Base-by-base conservation (phyloP, 2,329 filamentous ascomycete genomes). In the Ophioceras dolichostomum region DNA sequence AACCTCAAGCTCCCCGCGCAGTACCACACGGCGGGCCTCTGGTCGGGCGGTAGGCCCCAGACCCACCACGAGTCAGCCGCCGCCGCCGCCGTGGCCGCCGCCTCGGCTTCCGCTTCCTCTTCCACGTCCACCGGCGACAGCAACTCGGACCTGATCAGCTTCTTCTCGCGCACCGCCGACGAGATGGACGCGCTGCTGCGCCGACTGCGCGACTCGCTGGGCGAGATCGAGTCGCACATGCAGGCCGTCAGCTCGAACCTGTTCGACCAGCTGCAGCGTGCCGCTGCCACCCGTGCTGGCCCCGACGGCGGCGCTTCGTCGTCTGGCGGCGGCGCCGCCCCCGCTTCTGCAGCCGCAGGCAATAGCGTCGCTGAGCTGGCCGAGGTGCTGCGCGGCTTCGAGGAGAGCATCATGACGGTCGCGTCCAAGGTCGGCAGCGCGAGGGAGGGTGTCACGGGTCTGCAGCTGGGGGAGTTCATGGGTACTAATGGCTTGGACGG, bases 201-300 rank as follows among this genome's bases (percentile, higher is more conserved):
- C 30, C 67, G 60, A 41, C 78, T 79, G 48, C 68, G 71, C 48
- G 59, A 60, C 32, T 76, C 74, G 43, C 56, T 82, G 39, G 63
- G 65, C 38, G 76, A 81, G 50, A 79, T 82, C 37, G 77, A 82
- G 56, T 64, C 68, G 44, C 76, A 80, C 49, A 61, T 82, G 43
- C 66, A 75, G 42, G 70, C 72, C 8, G 67, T 82, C n/a, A 75
- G 80, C 52, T 62, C 66, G 12, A 70, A 64, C 26, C 61, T 78
- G 41, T 65, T 70, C 33, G 68, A 75, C 42, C 71, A 79, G 53
- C 64, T 79, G 41, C 71, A 73, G 48, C 65, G 71, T 31, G 56
- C 61, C 19, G 46, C 50, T 0, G 46, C 48, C 5, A 43, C 49
- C 41, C 38, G 43, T n/a, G 24, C 35, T 9, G 22, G 14, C 13